Conservation (phyloP, 352 stramenopile species). For the Phytopythium sindhum region DNA sequence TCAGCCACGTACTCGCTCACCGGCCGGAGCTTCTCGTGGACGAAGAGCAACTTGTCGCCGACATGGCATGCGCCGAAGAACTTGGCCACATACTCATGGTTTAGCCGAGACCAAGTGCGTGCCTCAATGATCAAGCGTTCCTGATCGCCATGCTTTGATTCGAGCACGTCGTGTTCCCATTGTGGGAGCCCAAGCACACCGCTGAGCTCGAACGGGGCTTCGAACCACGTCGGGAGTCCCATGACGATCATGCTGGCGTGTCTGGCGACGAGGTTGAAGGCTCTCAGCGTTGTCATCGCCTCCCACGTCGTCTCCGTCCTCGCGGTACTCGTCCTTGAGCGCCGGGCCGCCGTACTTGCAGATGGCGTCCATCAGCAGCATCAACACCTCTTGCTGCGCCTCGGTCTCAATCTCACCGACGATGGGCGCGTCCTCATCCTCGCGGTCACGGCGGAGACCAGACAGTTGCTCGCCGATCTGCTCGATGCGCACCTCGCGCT, state of each 20-base stretch:
- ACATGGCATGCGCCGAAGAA: slow-evolving; percentile 25
- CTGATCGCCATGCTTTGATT: not conserved
- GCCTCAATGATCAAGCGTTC: not conserved
- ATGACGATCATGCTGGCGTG: not conserved
- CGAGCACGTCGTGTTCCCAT: not conserved
- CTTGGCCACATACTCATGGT: slow-evolving; percentile 25
- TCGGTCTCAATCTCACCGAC: not conserved
- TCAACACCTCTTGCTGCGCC: not conserved
- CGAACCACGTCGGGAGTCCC: not conserved
- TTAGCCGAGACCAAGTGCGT: slow-evolving; percentile 17
- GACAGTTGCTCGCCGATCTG: not conserved
- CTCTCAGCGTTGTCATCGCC: not conserved
- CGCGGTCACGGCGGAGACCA: not conserved
- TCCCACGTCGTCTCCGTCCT: not conserved
- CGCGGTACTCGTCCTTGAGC: not conserved
- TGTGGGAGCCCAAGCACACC: not conserved
- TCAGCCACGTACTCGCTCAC: not conserved
- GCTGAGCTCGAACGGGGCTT: not conserved
- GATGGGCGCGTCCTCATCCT: not conserved
- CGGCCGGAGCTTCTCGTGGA: slow-evolving; percentile 12
- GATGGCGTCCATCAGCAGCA: not conserved
- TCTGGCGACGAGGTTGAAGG: not conserved
- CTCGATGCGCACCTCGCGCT: not conserved
- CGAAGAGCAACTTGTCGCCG: slow-evolving; percentile 20
- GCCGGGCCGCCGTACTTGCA: not conserved